Evolutionary conservation across 139 green algal species (phyloP), one percentile per base, ranked within the genome.

Genomic region (Micractinium sp.): DNA sequence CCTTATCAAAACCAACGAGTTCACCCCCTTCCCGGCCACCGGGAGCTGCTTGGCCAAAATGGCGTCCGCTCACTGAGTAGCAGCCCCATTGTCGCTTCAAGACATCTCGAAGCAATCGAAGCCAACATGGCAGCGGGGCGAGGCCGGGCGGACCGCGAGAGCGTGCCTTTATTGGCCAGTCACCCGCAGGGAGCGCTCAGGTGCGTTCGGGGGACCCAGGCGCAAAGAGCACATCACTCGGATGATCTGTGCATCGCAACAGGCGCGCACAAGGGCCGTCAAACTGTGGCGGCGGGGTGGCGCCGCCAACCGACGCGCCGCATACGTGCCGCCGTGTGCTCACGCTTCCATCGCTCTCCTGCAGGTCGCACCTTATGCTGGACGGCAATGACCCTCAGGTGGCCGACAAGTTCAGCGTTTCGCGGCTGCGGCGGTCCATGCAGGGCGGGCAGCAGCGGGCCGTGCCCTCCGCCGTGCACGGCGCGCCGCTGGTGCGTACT

Each of bases 321-420:
- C 63, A 25, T 7, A 16, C 63, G 12, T 18, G 38, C 77, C 25
- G 77, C 74, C 74, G 76, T 23, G 39, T 61, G 38, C 22, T 31
- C 63, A 25, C 23, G 63, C 63, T 23, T 18, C 78, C 39, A 33
- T 20, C 77, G 1, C 56, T 16, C 33, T 53, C 12, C 1, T 39
- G 67, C 83, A 87, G 83, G 67, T 69, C 36, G 33, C 83, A 87
- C 29, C 38, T 87, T 0, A 75, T 87, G 83, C 27, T 87, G 25
- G 83, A 87, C 27, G 36, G 41, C 35, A 47, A 87, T 3, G 83
- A 87, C 67, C 66, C 67, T 23, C 60, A 41, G 22, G 83, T 69
- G 9, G 83, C 83, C 0, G 67, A 80, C 39, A 87, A 87, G 83
- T 87, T 87, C 31, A 87, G 38, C 63, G 67, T 87, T 35, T 87